These are phyloP conservation scores for Murraya koenigii DNA, from an alignment of 345 rosid genomes.

Conservation along the genomic window DNA sequence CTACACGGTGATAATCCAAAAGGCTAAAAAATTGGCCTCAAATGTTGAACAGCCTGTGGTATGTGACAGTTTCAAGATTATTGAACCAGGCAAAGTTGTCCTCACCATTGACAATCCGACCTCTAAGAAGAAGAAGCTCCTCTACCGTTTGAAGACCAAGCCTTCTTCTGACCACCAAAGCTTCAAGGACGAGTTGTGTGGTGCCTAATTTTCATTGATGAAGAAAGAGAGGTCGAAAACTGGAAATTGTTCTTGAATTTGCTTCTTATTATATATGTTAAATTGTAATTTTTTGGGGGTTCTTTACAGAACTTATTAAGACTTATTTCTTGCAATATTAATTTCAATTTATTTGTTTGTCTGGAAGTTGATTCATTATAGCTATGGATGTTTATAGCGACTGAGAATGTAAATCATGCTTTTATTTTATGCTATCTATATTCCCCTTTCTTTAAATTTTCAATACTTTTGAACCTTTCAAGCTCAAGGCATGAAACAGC, in stretches of 20 bases:
- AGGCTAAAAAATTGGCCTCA: slow-evolving; percentile 44
- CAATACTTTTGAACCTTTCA: background rate
- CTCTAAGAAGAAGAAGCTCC: slow-evolving; percentile 82
- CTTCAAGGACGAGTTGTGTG: background rate
- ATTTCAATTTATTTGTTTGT: background rate
- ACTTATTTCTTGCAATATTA: background rate
- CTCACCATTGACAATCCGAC: slow-evolving; percentile 69
- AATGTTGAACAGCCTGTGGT: slow-evolving; percentile 53
- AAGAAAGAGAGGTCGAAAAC: background rate
- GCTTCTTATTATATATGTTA: background rate
- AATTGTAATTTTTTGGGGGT: background rate
- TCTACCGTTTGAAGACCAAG: slow-evolving; percentile 75
- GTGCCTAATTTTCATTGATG: background rate
- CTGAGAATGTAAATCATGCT: too few relatives aligned
- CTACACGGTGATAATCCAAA: slow-evolving; percentile 72
- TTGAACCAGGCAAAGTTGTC: slow-evolving; percentile 70
- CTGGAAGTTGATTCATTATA: background rate
- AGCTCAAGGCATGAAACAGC: slow-evolving; percentile 1
- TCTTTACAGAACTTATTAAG: background rate
- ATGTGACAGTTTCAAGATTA: slow-evolving; percentile 54
- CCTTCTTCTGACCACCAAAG: slow-evolving; percentile 19
- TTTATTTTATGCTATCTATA: background rate
- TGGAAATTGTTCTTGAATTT: background rate
- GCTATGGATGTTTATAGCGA: background rate
- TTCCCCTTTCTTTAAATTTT: background rate